Evolutionary conservation across 1,284 basidiomycete species (phyloP).

Genomic region (Cryptococcus wingfieldii): DNA sequence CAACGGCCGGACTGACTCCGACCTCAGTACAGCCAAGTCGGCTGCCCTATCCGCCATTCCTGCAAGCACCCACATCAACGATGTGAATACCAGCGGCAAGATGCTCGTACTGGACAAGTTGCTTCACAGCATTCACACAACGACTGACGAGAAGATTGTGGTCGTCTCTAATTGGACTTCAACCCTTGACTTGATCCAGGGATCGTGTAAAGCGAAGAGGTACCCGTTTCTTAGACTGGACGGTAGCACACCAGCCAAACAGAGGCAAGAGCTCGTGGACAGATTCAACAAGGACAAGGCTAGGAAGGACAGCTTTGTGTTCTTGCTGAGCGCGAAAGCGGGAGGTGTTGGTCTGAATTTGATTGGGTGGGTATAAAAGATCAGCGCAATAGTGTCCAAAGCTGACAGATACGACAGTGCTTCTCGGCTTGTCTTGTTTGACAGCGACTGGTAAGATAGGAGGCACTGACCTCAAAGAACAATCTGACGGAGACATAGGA

Average conservation of each 20-base stretch:
- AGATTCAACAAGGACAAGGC: conserved; percentile 38
- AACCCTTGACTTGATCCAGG: conserved; percentile 87
- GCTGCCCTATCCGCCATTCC: conserved; percentile 64
- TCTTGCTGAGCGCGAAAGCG: conserved; percentile 90
- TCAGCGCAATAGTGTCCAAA: neutral
- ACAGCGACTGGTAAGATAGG: conserved; percentile 78
- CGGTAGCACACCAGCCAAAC: conserved; percentile 73
- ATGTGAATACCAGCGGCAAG: conserved; percentile 77
- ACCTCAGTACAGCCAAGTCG: conserved; percentile 52
- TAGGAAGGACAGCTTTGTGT: conserved; percentile 58
- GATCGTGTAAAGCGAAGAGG: conserved; percentile 67
- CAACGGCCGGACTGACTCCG: conserved; percentile 9
- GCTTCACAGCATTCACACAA: conserved; percentile 59
- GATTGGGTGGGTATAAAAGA: conserved; percentile 53
- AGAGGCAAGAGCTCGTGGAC: conserved; percentile 60
- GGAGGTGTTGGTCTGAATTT: conserved; percentile 94
- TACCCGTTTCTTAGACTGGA: conserved; percentile 85
- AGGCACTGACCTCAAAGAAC: neutral
- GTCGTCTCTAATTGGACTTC: conserved; percentile 85
- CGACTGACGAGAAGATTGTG: conserved; percentile 87
- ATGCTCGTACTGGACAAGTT: conserved; percentile 70
- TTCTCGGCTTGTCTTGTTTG: conserved; percentile 70
- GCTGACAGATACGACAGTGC: conserved; percentile 52
- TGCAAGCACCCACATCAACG: conserved; percentile 58
- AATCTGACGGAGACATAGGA: conserved; percentile 25